Evolutionary conservation across 768 basidiomycete genomes (phyloP), one percentile per base, ranked within the genome.

Genomic region (Leccinum pellstonianum): DNA sequence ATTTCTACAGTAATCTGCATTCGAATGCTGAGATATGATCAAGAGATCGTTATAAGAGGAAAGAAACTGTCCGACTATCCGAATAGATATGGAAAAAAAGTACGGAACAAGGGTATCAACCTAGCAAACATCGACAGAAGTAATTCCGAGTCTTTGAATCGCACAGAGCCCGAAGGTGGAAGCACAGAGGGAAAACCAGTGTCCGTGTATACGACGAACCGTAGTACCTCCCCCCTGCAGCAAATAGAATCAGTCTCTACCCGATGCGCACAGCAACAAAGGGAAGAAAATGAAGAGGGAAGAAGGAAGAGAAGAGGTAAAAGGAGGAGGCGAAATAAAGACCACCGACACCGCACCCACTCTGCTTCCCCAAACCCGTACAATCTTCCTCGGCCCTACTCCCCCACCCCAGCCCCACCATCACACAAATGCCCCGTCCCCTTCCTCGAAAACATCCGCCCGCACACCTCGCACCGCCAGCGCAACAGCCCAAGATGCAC

Each of bases 401-500:
- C 43, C 6, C 17, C 17, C 7, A 17, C 38, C 4, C 10, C 43
- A 19, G 43, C 35, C 25, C 49, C 52, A 2, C 25, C 41, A 15
- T 11, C 17, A 35, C 67, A 68, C 12, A 47, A 7, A 21, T 68
- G 67, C 1, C 46, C 41, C 2, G 67, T 68, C 9, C 62, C 58
- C 43, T 23, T 68, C 19, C 67, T 61, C 19, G 67, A 69, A 31
- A 69, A 67, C 1, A 55, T 43, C 51, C 21, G 61, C 8, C 58
- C 53, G 27, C 67, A 68, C 1, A 3, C 9, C n/a, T 56, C 55
- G 10, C 67, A 68, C 11, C 15, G 55, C 67, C 67, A 68, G 1
- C 65, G 58, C 33, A 68, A 31, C 15, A 68, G 14, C 9, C 43
- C 47, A 31, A 68, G 19, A 23, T 68, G 67, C 4, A 68, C 68